phyloP scores from a whole-genome alignment of 75 land plant genomes.

The Sequoiadendron giganteum region DNA sequence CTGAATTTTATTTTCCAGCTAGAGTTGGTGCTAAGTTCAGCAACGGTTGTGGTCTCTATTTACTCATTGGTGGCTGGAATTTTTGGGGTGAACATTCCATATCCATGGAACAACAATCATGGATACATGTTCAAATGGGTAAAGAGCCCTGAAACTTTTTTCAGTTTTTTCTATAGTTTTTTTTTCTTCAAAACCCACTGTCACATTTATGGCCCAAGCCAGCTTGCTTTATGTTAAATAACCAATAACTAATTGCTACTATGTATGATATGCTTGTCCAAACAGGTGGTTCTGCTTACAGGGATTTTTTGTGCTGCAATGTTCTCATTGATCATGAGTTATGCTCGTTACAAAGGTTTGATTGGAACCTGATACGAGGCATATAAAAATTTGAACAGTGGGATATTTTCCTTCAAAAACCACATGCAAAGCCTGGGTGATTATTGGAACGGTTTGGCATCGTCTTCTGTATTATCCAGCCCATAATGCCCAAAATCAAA shows the following conservation, averaged over 20 bases:
- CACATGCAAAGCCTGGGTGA: background rate
- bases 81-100: slow-evolving; percentile 98
- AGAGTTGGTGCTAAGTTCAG: slow-evolving; percentile 89
- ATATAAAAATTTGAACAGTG: background rate
- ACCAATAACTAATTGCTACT: background rate
- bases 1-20: slow-evolving; percentile 48
- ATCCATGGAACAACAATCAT: slow-evolving; percentile 77
- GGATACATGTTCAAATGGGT: slow-evolving; percentile 91
- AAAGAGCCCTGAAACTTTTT: slow-evolving; percentile 8
- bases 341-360: slow-evolving; percentile 91
- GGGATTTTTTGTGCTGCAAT: slow-evolving; percentile 38
- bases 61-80: slow-evolving; percentile 92
- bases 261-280: background rate
- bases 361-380: slow-evolving; percentile 66
- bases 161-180: background rate
- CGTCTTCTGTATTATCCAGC: background rate
- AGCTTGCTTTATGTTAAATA: slow-evolving; percentile 12
- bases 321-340: slow-evolving; percentile 57
- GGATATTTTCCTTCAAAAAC: background rate
- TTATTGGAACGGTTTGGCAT: background rate
- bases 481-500: background rate
- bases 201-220: background rate
- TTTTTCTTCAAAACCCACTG: background rate
- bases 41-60: slow-evolving; percentile 81
- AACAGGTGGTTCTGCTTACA: slow-evolving; percentile 67